Evolutionary conservation across 768 basidiomycete genomes (phyloP).

Genomic region (Boletus eberwhitei): DNA sequence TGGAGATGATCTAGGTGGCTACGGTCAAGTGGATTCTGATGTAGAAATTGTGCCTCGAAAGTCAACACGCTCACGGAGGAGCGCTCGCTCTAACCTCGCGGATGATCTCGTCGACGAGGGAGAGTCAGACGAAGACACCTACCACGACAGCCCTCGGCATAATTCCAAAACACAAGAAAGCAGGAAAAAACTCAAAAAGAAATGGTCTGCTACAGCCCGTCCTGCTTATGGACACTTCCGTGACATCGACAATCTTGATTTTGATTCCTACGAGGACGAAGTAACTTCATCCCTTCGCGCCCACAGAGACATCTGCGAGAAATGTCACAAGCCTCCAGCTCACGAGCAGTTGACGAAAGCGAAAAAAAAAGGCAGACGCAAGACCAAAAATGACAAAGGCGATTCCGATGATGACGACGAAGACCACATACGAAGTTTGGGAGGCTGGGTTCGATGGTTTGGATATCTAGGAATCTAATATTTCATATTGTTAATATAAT

Average conservation of each 20-base stretch:
- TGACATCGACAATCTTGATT: constrained; percentile 37
- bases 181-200: constrained; percentile 23
- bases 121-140: constrained; percentile 34
- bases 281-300: constrained; percentile 51
- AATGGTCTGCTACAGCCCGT: constrained; percentile 36
- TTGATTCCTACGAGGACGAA: constrained; percentile 50
- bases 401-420: constrained; percentile 51
- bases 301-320: constrained; percentile 70
- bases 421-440: constrained; percentile 47
- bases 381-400: constrained; percentile 41
- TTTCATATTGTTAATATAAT: constrained; percentile 7
- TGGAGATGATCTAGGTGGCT: constrained; percentile 40
- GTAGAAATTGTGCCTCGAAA: constrained; percentile 35
- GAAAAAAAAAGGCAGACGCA: constrained; percentile 41
- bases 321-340: constrained; percentile 59
- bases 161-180: constrained; percentile 1
- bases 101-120: constrained; percentile 25
- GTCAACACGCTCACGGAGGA: constrained; percentile 47
- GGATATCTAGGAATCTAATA: constrained; percentile 16
- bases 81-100: constrained; percentile 35
- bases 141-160: constrained; percentile 28
- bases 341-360: constrained; percentile 48
- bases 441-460: constrained; percentile 86
- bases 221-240: constrained; percentile 51
- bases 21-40: constrained; percentile 32